Evolutionary conservation across 306 rosid species (phyloP), one percentile per base, ranked within the genome.

Genomic region (Citrullus mucosospermus): DNA sequence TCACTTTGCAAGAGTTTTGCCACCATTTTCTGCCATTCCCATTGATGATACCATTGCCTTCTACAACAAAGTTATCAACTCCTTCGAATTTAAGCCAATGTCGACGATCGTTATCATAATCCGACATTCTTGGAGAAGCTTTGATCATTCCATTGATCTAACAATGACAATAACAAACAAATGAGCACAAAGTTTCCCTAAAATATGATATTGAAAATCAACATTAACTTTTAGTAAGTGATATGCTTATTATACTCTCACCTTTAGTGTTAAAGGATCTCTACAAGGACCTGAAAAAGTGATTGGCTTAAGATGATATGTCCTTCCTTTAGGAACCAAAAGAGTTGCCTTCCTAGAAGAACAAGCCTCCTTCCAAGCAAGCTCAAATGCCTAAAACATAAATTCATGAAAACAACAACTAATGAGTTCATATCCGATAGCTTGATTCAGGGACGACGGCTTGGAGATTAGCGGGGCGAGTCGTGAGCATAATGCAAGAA

Each of bases 11-110:
- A 82, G 98, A 93, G 25, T 80, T 89, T 10, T 18, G 18, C 98
- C 98, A 93, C 98, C 97, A 93, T 55, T n/a, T 88, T 79, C 46
- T 86, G 9, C 98, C 98, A 79, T 91, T 93, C 32, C 98, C 97
- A 80, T 93, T 25, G 88, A 93, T 78, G 43, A 80, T 83, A 41
- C 97, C 96, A 18, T 86, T 88, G 62, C 97, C 96, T 83, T 87
- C 80, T 73, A 93, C 91, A 17, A 17, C 77, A 9, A 93, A 79
- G 81, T 85, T 80, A 0, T 57, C 32, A 0, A 93, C 34, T 48
- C 72, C 79, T 6, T 82, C 69, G 81, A 93, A 93, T 82, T 58
- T 16, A 61, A 93, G 85, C 96, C 97, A 93, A 38, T 67, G 83
- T 6, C 20, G 50, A 16, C 51, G 60, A 75, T 88, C 88, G 17